A percentile compares a stretch with the other conserved stretches of the same genome.
phyloP scores from a whole-genome alignment of 345 rosid genomes.

The Murraya paniculata region DNA sequence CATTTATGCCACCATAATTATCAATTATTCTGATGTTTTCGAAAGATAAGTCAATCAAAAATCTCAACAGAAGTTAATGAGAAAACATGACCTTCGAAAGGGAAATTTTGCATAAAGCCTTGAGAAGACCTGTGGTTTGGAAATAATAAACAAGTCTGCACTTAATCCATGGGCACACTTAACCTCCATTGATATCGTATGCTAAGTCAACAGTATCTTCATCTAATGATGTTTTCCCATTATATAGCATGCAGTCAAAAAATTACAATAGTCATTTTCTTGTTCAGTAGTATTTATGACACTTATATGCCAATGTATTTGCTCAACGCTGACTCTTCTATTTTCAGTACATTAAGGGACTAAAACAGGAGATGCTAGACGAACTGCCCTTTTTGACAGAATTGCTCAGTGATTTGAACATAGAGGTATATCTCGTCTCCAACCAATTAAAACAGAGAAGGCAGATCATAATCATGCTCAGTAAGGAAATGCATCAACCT shows the following conservation, averaged over 20 bases:
- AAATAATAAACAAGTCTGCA: not conserved
- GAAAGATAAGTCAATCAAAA: not conserved
- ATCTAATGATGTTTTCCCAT: not conserved
- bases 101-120: not conserved
- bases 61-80: not conserved
- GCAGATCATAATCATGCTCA: not conserved
- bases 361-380: constrained; percentile 51
- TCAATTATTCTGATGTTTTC: not conserved
- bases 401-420: constrained; percentile 40
- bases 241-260: not conserved
- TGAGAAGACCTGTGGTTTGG: not conserved
- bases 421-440: constrained; percentile 45
- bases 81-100: not conserved
- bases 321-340: constrained; percentile 9
- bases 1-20: not conserved
- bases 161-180: not conserved
- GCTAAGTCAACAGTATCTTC: not conserved
- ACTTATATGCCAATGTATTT: not conserved
- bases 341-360: constrained; percentile 56
- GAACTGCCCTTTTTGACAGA: constrained; percentile 60
- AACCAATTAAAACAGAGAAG: not conserved
- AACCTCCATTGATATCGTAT: not conserved
- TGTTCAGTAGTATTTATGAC: not conserved
- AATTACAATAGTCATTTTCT: not conserved
- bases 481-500: not conserved